phyloP scores from a whole-genome alignment of 192 early-diverging fungal genomes.

The Geranomyces variabilis region DNA sequence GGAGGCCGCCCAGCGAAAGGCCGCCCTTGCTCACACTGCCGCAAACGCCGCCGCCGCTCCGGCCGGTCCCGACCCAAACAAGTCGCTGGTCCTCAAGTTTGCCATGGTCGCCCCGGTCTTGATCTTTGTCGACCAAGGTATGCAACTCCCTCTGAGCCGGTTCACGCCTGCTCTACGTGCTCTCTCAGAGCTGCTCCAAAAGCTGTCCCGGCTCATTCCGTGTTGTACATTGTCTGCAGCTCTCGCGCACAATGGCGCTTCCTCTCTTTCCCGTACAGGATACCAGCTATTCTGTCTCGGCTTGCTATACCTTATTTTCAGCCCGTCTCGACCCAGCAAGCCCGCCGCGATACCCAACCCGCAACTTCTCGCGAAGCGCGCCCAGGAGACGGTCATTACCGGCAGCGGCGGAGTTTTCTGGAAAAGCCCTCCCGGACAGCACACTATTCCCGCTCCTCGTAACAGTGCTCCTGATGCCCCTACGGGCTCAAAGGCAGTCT shows the following conservation, averaged over 20 bases:
- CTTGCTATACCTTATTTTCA: conserved; percentile 5
- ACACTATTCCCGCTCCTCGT: conserved; percentile 5
- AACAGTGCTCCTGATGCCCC: neutral
- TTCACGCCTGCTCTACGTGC: no score
- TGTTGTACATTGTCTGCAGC: conserved; percentile 19
- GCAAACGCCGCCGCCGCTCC: neutral
- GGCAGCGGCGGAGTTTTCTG: conserved; percentile 9
- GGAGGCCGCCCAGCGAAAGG: neutral
- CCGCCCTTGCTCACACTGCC: neutral
- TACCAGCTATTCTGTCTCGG: conserved; percentile 9
- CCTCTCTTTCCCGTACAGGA: neutral
- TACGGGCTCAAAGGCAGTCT: neutral
- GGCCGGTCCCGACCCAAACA: conserved; percentile 3
- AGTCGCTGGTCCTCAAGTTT: conserved; percentile 15
- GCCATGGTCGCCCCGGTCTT: conserved; percentile 8
- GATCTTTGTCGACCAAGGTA: conserved; percentile 22
- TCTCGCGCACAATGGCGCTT: conserved; percentile 31
- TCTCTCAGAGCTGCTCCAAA: no score
- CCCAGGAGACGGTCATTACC: neutral
- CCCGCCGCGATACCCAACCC: neutral
- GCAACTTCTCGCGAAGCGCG: neutral
- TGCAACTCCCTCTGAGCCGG: neutral
- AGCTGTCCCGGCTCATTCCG: no score
- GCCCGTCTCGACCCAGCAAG: neutral
- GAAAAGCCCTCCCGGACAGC: conserved; percentile 1